Percentiles rank a stretch among this genome's conserved stretches.
Evolutionary conservation across 2,329 filamentous ascomycete species (phyloP).

Genomic region (Thyridium curvatum): DNA sequence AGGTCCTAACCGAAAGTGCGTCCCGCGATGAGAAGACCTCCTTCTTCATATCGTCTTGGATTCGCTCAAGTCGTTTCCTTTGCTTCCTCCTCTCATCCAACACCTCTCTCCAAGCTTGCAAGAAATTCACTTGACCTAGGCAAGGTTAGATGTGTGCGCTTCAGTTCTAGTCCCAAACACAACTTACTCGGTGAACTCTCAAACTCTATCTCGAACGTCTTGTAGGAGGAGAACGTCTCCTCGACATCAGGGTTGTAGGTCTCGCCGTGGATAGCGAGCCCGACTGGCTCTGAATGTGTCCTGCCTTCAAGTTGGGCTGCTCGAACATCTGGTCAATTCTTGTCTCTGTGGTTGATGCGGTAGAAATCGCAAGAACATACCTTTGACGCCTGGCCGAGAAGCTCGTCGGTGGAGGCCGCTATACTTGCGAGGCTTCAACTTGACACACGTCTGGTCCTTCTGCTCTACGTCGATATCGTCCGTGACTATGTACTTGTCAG

Average conservation of each 20-base stretch:
- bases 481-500: constrained; percentile 10
- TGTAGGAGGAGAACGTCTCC: constrained; percentile 16
- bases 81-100: constrained; percentile 16
- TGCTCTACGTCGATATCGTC: constrained; percentile 18
- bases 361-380: constrained; percentile 6
- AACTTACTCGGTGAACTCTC: constrained; percentile 20
- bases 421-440: constrained; percentile 18
- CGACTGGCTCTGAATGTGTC: constrained; percentile 13
- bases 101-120: constrained; percentile 21
- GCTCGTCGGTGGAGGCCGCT: constrained; percentile 12
- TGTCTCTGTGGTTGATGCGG: neutral
- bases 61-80: constrained; percentile 12
- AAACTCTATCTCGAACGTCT: constrained; percentile 23
- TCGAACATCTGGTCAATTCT: constrained; percentile 1
- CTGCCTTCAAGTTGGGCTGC: constrained; percentile 13
- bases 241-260: constrained; percentile 14
- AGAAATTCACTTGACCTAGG: constrained; percentile 20
- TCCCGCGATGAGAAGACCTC: constrained; percentile 15
- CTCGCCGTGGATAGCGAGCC: constrained; percentile 16
- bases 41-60: constrained; percentile 18
- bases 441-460: constrained; percentile 16
- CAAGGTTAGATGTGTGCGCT: no score
- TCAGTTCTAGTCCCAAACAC: no score
- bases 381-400: constrained; percentile 16
- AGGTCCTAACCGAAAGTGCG: constrained; percentile 13